Percentiles rank a stretch among this genome's conserved stretches.
Evolutionary conservation across 306 rosid species (phyloP).

Genomic region (Pueraria montana): DNA sequence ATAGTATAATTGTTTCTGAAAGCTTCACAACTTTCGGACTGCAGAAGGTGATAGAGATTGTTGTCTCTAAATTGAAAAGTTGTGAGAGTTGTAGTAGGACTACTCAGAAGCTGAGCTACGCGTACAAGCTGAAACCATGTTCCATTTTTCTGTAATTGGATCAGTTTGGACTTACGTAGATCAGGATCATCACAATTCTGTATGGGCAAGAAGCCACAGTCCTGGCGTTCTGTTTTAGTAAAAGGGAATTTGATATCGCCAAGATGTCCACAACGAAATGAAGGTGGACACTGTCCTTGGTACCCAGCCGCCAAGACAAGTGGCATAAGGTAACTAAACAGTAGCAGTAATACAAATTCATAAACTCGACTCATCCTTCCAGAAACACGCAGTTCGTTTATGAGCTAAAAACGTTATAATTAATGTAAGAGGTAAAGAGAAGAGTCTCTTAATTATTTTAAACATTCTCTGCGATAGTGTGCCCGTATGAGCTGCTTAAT

Average conservation of each 20-base stretch:
- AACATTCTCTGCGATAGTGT: no score
- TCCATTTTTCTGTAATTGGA: slow-evolving; percentile 43
- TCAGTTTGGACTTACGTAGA: neutral
- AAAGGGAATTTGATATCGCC: slow-evolving; percentile 48
- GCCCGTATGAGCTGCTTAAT: no score
- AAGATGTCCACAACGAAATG: slow-evolving; percentile 49
- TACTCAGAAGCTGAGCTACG: neutral
- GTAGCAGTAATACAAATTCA: no score
- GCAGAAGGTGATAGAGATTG: neutral
- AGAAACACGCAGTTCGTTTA: no score
- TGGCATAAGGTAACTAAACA: no score
- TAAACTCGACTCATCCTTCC: no score
- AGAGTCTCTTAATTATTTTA: no score
- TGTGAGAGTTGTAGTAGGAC: neutral
- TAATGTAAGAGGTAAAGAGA: no score
- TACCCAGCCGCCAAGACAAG: neutral
- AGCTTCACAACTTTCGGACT: slow-evolving; percentile 42
- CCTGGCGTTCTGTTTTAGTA: neutral
- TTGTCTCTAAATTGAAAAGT: slow-evolving; percentile 39
- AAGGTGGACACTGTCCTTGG: slow-evolving; percentile 29
- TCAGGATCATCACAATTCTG: slow-evolving; percentile 9
- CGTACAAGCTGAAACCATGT: neutral
- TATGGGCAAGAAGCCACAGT: slow-evolving; percentile 55
- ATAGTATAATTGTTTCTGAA: slow-evolving; percentile 38
- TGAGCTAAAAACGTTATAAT: no score